Base-by-base conservation (phyloP, 345 rosid species). In the Physaria fendleri region DNA sequence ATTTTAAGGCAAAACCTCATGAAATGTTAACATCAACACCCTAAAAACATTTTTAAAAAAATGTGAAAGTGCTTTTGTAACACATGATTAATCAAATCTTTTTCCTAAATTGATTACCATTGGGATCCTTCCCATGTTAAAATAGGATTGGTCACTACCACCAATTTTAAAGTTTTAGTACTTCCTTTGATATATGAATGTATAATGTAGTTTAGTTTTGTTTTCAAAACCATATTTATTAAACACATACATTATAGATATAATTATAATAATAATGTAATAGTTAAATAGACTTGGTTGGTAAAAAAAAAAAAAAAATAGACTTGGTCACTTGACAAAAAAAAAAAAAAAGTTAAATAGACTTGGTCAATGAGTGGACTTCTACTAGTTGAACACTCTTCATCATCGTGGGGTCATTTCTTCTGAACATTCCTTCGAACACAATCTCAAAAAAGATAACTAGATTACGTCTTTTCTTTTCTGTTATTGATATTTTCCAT, bases 1-100 rank as follows among this genome's bases (percentile, higher is more conserved):
- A 73, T 70, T 76, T 79, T 66, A 71, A 51, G 81, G 81, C 67
- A 76, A 74, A 30, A 24, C 41, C 61, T 51, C 72, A 76, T 65
- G 82, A 72, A 76, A 71, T 47, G 75, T 73, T 68, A 54, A 58
- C 76, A 75, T 64, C 75, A 57, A 43, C 52, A 41, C 55, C 48
- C 29, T 41, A 45, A 71, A 67, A 54, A 47, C 46, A 73, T n/a
- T n/a, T n/a, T n/a, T n/a, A n/a, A n/a, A 50, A 1, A 33, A 23
- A 8, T 30, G 32, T 33, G 28, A 40, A 48, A 60, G 6, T 69
- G 57, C 54, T 53, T 53, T 61, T 37, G 56, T 27, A 45, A 54
- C 56, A 69, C 63, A 69, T 62, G 63, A 48, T 62, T 39, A 30
- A 20, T 54, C 15, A 41, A n/a, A 23, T 38, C 3, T 35, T 6